Evolutionary conservation across 139 green algal species (phyloP).

Genomic region (Chara braunii): DNA sequence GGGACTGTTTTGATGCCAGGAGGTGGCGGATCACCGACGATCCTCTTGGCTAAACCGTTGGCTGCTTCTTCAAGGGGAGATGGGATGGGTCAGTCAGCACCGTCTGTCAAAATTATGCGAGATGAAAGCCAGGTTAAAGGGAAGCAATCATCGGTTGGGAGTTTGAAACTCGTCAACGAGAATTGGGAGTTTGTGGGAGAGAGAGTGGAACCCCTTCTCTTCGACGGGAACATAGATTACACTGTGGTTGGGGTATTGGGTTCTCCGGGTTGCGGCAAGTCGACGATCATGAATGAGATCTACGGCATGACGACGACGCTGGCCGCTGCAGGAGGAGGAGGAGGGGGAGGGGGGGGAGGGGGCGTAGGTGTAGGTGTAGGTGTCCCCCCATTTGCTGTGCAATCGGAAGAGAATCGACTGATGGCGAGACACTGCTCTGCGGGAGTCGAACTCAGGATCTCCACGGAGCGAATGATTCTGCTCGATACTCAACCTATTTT

Average conservation of each 20-base stretch:
- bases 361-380: background rate
- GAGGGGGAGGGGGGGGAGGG: background rate
- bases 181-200: conserved; percentile 1
- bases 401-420: conserved; percentile 8
- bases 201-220: background rate
- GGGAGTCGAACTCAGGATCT: conserved; percentile 6
- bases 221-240: conserved; percentile 16
- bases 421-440: conserved; percentile 1
- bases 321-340: background rate
- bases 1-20: too few relatives aligned
- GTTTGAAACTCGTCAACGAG: conserved; percentile 4
- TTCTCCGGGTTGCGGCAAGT: conserved; percentile 8
- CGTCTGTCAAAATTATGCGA: background rate
- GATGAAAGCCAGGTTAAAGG: background rate
- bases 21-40: too few relatives aligned
- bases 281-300: conserved; percentile 19
- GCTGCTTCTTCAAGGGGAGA: background rate
- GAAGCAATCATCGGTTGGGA: background rate
- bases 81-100: too few relatives aligned
- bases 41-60: conserved; percentile 3
- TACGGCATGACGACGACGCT: conserved; percentile 11
- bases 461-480: conserved; percentile 3
- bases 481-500: too few relatives aligned
- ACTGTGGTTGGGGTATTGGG: conserved; percentile 23
- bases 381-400: conserved; percentile 13